Base-by-base conservation (phyloP, 2,329 filamentous ascomycete species). In the Emericellopsis cladophorae region DNA sequence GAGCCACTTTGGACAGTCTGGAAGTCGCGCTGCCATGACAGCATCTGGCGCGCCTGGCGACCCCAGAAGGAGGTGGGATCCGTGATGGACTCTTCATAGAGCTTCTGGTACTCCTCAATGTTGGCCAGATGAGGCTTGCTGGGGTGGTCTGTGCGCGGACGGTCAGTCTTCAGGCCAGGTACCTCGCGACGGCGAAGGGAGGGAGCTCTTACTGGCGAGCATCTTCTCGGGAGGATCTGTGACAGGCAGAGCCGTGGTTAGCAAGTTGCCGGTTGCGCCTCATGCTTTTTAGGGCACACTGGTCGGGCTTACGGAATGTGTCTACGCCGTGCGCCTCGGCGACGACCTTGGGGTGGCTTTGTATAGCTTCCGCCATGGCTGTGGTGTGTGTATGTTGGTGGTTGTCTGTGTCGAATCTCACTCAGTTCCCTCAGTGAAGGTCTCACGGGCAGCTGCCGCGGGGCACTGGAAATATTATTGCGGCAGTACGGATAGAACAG, bases 21-120 rank as follows among this genome's bases (percentile, higher is more conserved):
- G 65, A 98, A 98, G 58, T 96, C 90, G 50, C 75, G 76, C 49
- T 87, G 80, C 84, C 92, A 98, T 39, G 83, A 81, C 51, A 98
- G 75, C 41, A 95, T 78, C 54, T 96, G 88, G 48, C 88, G 84
- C 39, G 89, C 92, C 60, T 83, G 72, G 49, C 74, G 74, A 46
- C 72, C 88, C 89, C 90, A 98, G 70, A 96, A 98, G 61, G 83
- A 79, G 48, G 89, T 69, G 39, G 92, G 90, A 52, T 92, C 71
- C 52, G 81, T 81, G 59, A 98, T 95, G 37, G 92, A 98, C 67
- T 98, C 74, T 56, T 80, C 71, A 70, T 84, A 82, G 43, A 82
- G 60, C 54, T 67, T 66, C 55, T 81, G 72, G 61, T 84, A 84
- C 51, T 83, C 74, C 47, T 82, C 76, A 45, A 82, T 57, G 51